Conservation (phyloP, 495 filamentous ascomycete genomes). For the Cercophora samala region DNA sequence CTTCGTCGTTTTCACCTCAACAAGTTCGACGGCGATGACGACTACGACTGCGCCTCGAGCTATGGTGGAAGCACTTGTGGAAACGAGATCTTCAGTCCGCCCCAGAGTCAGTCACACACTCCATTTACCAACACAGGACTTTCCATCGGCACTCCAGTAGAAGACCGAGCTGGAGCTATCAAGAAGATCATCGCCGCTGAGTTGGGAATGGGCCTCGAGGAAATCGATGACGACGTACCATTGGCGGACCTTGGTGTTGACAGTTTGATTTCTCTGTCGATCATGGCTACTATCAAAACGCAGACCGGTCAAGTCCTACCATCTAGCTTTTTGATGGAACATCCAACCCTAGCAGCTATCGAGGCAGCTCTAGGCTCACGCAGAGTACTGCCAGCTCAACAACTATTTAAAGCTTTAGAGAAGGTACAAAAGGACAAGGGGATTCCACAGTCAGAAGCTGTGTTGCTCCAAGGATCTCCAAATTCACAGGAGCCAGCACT, state of each 20-base stretch:
- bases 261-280: slow-evolving; percentile 43
- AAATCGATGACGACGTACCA: slow-evolving; percentile 41
- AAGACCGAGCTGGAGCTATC: slow-evolving; percentile 7
- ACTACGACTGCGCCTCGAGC: neutral
- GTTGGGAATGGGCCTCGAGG: slow-evolving; percentile 49
- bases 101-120: slow-evolving; percentile 1
- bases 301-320: slow-evolving; percentile 35
- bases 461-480: slow-evolving; percentile 56
- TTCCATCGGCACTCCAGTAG: slow-evolving; percentile 5
- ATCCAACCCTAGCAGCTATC: slow-evolving; percentile 28
- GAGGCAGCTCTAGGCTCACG: slow-evolving; percentile 21
- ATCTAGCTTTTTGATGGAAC: slow-evolving; percentile 30
- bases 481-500: slow-evolving; percentile 44
- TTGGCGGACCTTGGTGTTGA: slow-evolving; percentile 48
- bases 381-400: slow-evolving; percentile 28
- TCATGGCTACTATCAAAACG: slow-evolving; percentile 42
- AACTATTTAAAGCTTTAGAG: slow-evolving; percentile 16
- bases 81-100: neutral
- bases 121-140: slow-evolving; percentile 5
- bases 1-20: slow-evolving; percentile 19
- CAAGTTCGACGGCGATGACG: neutral
- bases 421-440: slow-evolving; percentile 22
- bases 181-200: slow-evolving; percentile 48
- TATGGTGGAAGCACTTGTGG: neutral
- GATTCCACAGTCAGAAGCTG: slow-evolving; percentile 27